A percentile compares a stretch with the other conserved stretches of the same genome.
phyloP scores from a whole-genome alignment of 2,329 filamentous ascomycete species.

The Scytalidium sp. region DNA sequence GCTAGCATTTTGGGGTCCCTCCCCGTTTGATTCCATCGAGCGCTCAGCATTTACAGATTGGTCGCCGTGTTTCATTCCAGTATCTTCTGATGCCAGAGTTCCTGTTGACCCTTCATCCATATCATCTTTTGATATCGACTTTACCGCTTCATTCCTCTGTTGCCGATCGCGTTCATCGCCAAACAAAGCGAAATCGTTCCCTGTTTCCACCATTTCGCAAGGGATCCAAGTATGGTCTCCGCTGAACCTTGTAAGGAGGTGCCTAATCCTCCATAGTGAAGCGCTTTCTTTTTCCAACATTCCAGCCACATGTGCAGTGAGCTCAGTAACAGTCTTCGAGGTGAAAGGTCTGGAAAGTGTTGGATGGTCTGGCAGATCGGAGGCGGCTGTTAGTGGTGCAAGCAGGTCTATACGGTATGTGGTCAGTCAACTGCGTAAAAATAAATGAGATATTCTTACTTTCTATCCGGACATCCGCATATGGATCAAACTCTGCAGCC shows the following conservation, averaged over 20 bases:
- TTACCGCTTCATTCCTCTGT: conserved; percentile 16
- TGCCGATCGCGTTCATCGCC: conserved; percentile 23
- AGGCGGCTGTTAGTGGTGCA: conserved; percentile 70
- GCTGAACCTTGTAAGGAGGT: conserved; percentile 68
- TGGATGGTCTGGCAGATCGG: conserved; percentile 71
- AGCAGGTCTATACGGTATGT: conserved; percentile 57
- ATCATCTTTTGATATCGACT: conserved; percentile 17
- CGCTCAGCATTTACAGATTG: background rate
- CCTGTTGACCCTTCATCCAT: conserved; percentile 22
- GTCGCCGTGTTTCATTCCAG: background rate
- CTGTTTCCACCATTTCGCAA: conserved; percentile 54
- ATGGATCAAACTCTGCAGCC: conserved; percentile 71
- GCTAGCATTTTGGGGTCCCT: background rate
- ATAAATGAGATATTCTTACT: conserved; percentile 43
- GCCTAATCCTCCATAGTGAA: conserved; percentile 71
- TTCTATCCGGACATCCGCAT: conserved; percentile 68
- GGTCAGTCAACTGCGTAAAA: conserved; percentile 16
- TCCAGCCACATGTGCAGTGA: conserved; percentile 65
- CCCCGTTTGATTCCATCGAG: background rate
- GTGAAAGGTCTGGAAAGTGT: conserved; percentile 72
- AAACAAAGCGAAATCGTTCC: conserved; percentile 53
- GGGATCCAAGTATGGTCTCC: conserved; percentile 72
- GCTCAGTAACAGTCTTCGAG: conserved; percentile 68
- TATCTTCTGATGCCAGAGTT: conserved; percentile 20
- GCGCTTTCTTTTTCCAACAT: conserved; percentile 74